A percentile compares a stretch with the other conserved stretches of the same genome.
These are phyloP conservation scores for Neurospora hispaniola DNA, from an alignment of 495 filamentous ascomycete genomes.

Conservation along the genomic window DNA sequence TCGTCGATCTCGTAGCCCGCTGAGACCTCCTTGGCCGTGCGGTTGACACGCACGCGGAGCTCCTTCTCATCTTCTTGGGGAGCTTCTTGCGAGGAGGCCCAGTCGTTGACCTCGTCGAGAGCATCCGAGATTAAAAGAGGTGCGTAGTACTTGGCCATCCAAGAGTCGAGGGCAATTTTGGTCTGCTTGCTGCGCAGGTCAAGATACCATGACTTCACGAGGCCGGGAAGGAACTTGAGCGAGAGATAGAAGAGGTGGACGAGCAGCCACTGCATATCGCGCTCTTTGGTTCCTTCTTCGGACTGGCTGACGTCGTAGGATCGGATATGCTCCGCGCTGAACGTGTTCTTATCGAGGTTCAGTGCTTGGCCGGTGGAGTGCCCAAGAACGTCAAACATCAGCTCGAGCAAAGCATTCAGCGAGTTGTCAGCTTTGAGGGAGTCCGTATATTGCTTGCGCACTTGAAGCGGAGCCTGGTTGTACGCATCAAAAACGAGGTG, in stretches of 20 bases:
- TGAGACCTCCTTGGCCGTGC: constrained; percentile 58
- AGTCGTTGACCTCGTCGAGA: constrained; percentile 58
- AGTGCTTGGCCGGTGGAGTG: constrained; percentile 56
- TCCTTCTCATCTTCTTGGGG: constrained; percentile 56
- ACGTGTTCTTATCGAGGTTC: constrained; percentile 35
- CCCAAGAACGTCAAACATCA: constrained; percentile 74
- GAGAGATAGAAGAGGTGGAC: constrained; percentile 78
- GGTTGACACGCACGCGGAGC: constrained; percentile 60
- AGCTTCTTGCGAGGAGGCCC: constrained; percentile 47
- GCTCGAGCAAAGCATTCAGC: constrained; percentile 57
- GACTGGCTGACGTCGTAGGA: constrained; percentile 49
- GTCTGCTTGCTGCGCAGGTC: constrained; percentile 64
- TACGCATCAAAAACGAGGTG: constrained; percentile 84
- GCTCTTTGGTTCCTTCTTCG: constrained; percentile 46
- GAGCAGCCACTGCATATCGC: constrained; percentile 69
- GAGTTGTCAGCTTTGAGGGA: constrained; percentile 65
- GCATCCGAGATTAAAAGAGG: constrained; percentile 66
- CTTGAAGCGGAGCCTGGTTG: constrained; percentile 62
- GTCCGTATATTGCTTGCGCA: constrained; percentile 66
- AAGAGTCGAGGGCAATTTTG: constrained; percentile 60
- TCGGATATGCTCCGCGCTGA: constrained; percentile 53
- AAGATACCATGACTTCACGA: constrained; percentile 81
- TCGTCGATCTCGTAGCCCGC: constrained; percentile 84
- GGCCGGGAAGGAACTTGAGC: constrained; percentile 61
- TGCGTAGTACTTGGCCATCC: constrained; percentile 80